phyloP scores from a whole-genome alignment of 257 asterid species.

The Petunia axillaris region DNA sequence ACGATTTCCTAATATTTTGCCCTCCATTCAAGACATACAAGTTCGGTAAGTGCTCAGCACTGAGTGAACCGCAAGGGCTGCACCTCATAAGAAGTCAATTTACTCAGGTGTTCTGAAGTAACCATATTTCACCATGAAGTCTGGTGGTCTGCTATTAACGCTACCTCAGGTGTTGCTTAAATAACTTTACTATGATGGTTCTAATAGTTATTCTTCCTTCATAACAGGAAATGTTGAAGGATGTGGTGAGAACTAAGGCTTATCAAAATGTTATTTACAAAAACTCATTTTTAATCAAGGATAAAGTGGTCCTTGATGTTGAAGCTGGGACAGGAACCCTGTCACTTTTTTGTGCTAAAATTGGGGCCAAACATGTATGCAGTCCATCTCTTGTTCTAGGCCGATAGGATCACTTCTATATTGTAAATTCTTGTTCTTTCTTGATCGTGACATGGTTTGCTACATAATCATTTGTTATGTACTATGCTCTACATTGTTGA shows the following conservation, averaged over 20 bases:
- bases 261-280: slow-evolving; percentile 85
- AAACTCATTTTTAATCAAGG: slow-evolving; percentile 83
- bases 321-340: slow-evolving; percentile 98
- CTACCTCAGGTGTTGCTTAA: background rate
- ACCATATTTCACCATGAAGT: slow-evolving; percentile 22
- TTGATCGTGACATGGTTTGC: slow-evolving; percentile 5
- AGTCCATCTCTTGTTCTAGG: slow-evolving; percentile 14
- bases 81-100: slow-evolving; percentile 9
- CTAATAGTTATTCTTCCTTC: slow-evolving; percentile 24
- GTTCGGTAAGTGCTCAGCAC: background rate
- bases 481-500: background rate
- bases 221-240: slow-evolving; percentile 93
- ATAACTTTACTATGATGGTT: background rate
- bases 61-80: background rate
- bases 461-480: background rate
- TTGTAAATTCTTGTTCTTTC: background rate
- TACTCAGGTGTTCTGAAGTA: slow-evolving; percentile 88
- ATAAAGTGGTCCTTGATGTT: slow-evolving; percentile 91
- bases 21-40: slow-evolving; percentile 2
- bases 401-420: background rate
- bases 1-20: background rate
- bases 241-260: slow-evolving; percentile 80
- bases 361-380: slow-evolving; percentile 75
- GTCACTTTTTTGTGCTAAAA: slow-evolving; percentile 96
- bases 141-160: background rate